A percentile compares a stretch with the other conserved stretches of the same genome.
Evolutionary conservation across 2,329 filamentous ascomycete genomes (phyloP).

Genomic region (Cladosporium colombiae): DNA sequence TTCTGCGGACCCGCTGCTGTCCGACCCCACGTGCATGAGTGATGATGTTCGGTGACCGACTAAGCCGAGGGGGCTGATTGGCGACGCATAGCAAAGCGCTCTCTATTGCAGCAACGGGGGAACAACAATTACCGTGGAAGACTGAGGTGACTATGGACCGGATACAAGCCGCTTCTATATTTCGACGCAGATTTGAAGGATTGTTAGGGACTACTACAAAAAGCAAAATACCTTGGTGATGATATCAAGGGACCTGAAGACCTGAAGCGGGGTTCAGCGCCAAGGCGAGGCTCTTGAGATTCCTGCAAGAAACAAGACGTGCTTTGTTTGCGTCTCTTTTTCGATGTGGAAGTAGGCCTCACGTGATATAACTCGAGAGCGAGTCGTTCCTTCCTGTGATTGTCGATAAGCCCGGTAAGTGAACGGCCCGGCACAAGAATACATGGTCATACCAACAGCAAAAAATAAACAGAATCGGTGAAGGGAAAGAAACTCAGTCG

Average conservation of each 20-base stretch:
- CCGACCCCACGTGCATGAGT: constrained; percentile 9
- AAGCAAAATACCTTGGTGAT: neutral
- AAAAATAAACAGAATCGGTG: neutral
- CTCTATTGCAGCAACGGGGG: neutral
- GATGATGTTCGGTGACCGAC: constrained; percentile 8
- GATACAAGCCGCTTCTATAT: neutral
- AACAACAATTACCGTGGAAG: neutral
- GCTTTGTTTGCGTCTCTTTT: neutral
- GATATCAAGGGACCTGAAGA: neutral
- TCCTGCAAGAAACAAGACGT: neutral
- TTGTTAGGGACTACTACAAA: neutral
- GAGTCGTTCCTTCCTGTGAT: neutral
- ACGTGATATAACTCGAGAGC: neutral
- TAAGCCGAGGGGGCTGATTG: constrained; percentile 1
- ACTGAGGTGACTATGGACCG: neutral
- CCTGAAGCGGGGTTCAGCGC: neutral
- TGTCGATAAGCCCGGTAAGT: neutral
- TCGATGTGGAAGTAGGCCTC: neutral
- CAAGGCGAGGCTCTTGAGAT: neutral
- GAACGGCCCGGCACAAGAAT: neutral
- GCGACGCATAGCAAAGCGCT: neutral
- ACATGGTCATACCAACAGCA: too few relatives aligned
- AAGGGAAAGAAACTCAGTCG: neutral
- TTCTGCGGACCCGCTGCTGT: constrained; percentile 2
- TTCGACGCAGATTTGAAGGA: neutral